These are phyloP conservation scores for Murraya paniculata DNA, from an alignment of 345 rosid genomes.

Conservation along the genomic window DNA sequence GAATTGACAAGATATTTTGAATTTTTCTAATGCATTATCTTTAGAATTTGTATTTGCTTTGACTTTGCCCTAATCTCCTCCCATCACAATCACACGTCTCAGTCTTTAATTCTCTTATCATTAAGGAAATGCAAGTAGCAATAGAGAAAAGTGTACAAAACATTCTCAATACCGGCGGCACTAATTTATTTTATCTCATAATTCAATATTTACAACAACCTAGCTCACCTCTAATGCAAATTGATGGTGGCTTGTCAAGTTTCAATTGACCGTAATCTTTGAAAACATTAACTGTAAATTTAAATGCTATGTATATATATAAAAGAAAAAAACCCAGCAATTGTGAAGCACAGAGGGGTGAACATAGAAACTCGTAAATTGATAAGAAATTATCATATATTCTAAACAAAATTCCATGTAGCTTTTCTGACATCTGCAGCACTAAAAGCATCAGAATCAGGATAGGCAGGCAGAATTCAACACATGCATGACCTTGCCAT, in stretches of 20 bases:
- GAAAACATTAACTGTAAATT: no score
- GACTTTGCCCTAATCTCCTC: not conserved
- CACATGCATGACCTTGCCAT: not conserved
- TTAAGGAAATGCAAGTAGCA: not conserved
- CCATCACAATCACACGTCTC: not conserved
- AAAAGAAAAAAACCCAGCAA: no score
- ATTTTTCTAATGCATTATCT: not conserved
- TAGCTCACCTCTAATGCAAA: no score
- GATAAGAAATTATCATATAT: not conserved
- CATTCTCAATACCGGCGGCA: not conserved
- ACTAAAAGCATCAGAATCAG: not conserved
- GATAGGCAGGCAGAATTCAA: not conserved
- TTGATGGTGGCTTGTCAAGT: no score
- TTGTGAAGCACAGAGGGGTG: no score
- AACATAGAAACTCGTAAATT: no score
- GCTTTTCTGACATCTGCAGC: not conserved
- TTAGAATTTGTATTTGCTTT: not conserved
- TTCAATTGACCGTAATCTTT: no score
- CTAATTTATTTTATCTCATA: not conserved
- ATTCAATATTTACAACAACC: no score
- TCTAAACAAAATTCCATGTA: not conserved
- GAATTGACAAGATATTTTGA: not conserved
- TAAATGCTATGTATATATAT: no score
- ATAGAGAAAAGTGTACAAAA: not conserved
- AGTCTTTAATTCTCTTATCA: not conserved